A percentile compares a stretch with the other conserved stretches of the same genome.
Conservation (phyloP, 2,329 filamentous ascomycete genomes). For the Falciphora oryzae region DNA sequence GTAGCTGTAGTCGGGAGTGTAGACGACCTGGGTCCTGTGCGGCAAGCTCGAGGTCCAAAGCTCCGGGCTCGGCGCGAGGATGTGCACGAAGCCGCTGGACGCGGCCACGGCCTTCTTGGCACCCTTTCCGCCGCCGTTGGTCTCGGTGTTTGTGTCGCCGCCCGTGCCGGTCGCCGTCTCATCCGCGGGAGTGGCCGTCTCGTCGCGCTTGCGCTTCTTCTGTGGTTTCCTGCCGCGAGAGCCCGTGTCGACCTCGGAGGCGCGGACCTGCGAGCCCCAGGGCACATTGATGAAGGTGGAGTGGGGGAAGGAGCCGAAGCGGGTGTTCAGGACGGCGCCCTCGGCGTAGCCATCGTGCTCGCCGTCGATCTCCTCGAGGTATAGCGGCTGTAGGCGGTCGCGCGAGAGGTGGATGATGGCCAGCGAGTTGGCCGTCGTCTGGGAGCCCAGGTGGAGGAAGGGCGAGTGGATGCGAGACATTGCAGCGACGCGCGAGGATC, state of each 20-base stretch:
- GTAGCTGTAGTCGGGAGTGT: slow-evolving; percentile 83
- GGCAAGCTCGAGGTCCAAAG: slow-evolving; percentile 76
- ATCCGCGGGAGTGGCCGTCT: slow-evolving; percentile 17
- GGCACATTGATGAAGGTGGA: slow-evolving; percentile 69
- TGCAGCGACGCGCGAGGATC: background rate
- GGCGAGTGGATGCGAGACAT: slow-evolving; percentile 47
- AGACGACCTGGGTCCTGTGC: slow-evolving; percentile 80
- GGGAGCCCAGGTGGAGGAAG: slow-evolving; percentile 66
- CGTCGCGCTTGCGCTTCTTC: slow-evolving; percentile 53
- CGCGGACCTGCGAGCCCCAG: slow-evolving; percentile 89
- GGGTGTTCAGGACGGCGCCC: slow-evolving; percentile 79
- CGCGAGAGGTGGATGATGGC: slow-evolving; percentile 85
- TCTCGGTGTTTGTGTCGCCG: slow-evolving; percentile 13
- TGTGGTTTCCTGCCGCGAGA: slow-evolving; percentile 72
- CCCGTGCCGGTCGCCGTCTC: slow-evolving; percentile 27
- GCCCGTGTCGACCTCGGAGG: slow-evolving; percentile 85
- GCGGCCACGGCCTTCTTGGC: slow-evolving; percentile 48
- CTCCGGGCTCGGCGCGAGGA: slow-evolving; percentile 74
- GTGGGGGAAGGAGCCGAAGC: slow-evolving; percentile 87
- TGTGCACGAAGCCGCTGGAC: slow-evolving; percentile 67
- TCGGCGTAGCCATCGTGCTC: slow-evolving; percentile 67
- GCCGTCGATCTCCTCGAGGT: slow-evolving; percentile 56
- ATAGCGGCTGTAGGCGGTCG: slow-evolving; percentile 74
- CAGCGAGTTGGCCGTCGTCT: slow-evolving; percentile 59
- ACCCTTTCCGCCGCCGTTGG: slow-evolving; percentile 17